Evolutionary conservation across 2,329 filamentous ascomycete species (phyloP).

Genomic region (Aspergillus amoenus): DNA sequence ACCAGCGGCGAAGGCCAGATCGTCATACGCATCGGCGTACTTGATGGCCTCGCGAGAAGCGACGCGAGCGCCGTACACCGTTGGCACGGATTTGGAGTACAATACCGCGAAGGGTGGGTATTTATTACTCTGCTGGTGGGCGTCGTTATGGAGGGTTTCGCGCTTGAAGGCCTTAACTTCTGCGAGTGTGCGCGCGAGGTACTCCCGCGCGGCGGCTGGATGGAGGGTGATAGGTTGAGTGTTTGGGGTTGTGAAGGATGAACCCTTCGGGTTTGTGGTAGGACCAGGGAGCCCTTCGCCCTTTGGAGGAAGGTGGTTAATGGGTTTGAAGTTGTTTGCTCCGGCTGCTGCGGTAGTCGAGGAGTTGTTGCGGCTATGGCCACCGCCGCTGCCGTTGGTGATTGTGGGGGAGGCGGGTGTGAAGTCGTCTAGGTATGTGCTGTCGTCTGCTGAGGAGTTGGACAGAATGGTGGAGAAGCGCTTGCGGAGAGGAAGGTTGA

Average conservation of each 20-base stretch:
- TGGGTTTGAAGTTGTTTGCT: constrained; percentile 10
- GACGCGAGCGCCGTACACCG: constrained; percentile 78
- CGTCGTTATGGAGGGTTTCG: constrained; percentile 64
- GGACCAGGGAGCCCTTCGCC: constrained; percentile 30
- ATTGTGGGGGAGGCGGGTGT: not conserved
- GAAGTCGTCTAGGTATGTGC: constrained; percentile 15
- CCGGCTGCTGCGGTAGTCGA: not conserved
- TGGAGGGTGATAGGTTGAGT: constrained; percentile 49
- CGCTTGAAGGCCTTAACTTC: constrained; percentile 73
- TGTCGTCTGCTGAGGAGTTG: constrained; percentile 17
- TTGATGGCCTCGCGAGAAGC: constrained; percentile 70
- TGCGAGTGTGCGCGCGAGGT: constrained; percentile 72
- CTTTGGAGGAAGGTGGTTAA: constrained; percentile 27
- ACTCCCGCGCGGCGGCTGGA: constrained; percentile 57
- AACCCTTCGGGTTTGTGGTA: constrained; percentile 24
- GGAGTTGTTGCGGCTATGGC: constrained; percentile 1
- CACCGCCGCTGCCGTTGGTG: not conserved
- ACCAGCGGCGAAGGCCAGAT: constrained; percentile 80
- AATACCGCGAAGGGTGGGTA: constrained; percentile 83
- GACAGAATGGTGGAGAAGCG: constrained; percentile 35
- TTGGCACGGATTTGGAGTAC: constrained; percentile 84
- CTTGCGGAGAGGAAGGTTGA: constrained; percentile 39
- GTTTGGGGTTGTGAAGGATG: constrained; percentile 24
- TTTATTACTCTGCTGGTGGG: constrained; percentile 62
- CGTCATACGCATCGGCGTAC: constrained; percentile 76